phyloP scores from a whole-genome alignment of 75 land plant genomes.

The Cryptomeria japonica region DNA sequence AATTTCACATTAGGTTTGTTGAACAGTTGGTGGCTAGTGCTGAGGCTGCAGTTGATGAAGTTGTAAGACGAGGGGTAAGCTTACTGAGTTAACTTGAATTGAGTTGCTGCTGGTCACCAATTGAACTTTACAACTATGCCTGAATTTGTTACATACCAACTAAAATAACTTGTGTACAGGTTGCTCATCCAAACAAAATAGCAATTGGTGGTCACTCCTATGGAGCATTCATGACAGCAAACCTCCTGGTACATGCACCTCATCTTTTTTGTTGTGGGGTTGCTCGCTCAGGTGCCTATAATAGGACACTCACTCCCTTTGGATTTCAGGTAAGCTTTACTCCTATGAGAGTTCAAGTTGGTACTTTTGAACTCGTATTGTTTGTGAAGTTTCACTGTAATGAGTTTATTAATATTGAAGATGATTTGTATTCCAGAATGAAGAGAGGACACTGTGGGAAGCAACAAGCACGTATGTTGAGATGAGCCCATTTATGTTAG shows the following conservation, averaged over 20 bases:
- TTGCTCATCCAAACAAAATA: constrained; percentile 88
- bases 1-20: constrained; percentile 63
- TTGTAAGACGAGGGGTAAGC: constrained; percentile 81
- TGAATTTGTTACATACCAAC: constrained; percentile 3
- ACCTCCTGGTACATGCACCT: constrained; percentile 92
- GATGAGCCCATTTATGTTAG: constrained; percentile 99
- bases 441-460: constrained; percentile 98
- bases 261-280: constrained; percentile 93
- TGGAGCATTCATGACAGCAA: constrained; percentile 99
- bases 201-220: constrained; percentile 98
- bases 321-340: constrained; percentile 83
- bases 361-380: not conserved
- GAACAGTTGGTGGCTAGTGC: constrained; percentile 97
- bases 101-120: not conserved
- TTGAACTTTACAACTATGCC: not conserved
- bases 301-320: constrained; percentile 95
- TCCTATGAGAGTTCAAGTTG: not conserved
- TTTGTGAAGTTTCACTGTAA: not conserved
- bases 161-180: constrained; percentile 34
- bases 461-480: constrained; percentile 78
- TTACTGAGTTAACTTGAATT: not conserved
- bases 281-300: constrained; percentile 98
- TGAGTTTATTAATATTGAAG: not conserved
- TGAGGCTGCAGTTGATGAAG: constrained; percentile 97
- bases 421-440: constrained; percentile 49